Evolutionary conservation across 2,329 filamentous ascomycete species (phyloP), one percentile per base, ranked within the genome.

Genomic region (Colletotrichum cordylinicola): DNA sequence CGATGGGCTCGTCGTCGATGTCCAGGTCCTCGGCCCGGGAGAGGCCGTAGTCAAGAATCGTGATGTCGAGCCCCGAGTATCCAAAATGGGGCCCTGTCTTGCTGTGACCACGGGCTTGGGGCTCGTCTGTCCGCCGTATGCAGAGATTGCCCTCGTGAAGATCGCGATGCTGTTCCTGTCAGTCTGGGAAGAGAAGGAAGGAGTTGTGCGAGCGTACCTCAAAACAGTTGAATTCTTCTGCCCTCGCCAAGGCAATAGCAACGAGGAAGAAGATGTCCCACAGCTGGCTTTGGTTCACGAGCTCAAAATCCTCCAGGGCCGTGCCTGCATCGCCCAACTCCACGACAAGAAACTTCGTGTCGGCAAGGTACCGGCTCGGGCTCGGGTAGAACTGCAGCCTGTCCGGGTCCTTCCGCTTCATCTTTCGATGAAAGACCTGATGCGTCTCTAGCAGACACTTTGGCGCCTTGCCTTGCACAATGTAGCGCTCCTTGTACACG

Each of bases 141-240:
- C 92, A 93, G 18, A 93, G 82, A 78, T 93, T 93, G 6, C 91
- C 91, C 77, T 93, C 91, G 78, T 93, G 92, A 6, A 93, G 85
- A 79, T 93, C 92, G 8, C 92, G 90, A 79, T 93, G 92, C 90
- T 92, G 76, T 8, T 35, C 9, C 7, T 9, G 21, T 67, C 15
- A 15, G 58, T 35, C 31, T 21, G 9, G 2, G 58, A 5, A 61
- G 13, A 4, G 9, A 24, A 37, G 21, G 18, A 43, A 13, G 8
- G 24, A 24, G 35, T 24, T 10, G 12, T 55, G 56, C 6, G 4
- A 56, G 33, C 72, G 18, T 82, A 91, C 91, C 87, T 93, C 92
- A 71, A 93, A 93, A 79, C 88, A 86, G 76, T 89, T 87, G 58
- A 89, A 82, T 18, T 88, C 87, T 74, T 93, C 92, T 0, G 91